phyloP scores from a whole-genome alignment of 192 early-diverging fungal species.

The Coemansia umbellata region DNA sequence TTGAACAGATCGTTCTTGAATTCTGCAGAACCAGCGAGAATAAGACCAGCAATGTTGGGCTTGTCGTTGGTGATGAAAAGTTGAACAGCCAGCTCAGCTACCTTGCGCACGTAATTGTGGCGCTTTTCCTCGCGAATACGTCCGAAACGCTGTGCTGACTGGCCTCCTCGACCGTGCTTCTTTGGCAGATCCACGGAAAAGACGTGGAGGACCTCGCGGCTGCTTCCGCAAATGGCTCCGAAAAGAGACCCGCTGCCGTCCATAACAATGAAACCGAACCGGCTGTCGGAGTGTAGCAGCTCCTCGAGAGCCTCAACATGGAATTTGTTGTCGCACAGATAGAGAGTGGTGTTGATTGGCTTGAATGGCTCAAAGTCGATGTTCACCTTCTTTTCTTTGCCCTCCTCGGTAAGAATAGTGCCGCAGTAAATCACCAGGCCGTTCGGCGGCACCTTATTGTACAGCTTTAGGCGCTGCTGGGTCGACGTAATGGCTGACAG shows the following conservation, averaged over 20 bases:
- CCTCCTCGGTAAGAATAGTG: slow-evolving; percentile 95
- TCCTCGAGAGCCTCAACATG: slow-evolving; percentile 91
- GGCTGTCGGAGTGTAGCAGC: slow-evolving; percentile 89
- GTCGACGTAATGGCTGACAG: slow-evolving; percentile 97
- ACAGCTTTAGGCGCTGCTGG: slow-evolving; percentile 93
- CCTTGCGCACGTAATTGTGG: slow-evolving; percentile 98
- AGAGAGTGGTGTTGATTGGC: slow-evolving; percentile 97
- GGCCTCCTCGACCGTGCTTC: slow-evolving; percentile 99
- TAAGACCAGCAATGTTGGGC: slow-evolving; percentile 61
- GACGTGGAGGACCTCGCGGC: slow-evolving; percentile 90
- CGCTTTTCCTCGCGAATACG: slow-evolving; percentile 99
- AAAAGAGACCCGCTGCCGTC: slow-evolving; percentile 97
- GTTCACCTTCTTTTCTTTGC: slow-evolving; percentile 99
- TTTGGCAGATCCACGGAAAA: slow-evolving; percentile 97
- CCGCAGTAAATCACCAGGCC: slow-evolving; percentile 95
- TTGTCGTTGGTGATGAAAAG: slow-evolving; percentile 94
- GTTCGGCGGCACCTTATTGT: slow-evolving; percentile 87
- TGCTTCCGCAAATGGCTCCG: slow-evolving; percentile 92
- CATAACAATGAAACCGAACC: slow-evolving; percentile 98
- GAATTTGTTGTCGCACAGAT: slow-evolving; percentile 99
- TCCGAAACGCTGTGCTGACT: slow-evolving; percentile 98
- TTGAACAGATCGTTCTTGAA: slow-evolving; percentile 96
- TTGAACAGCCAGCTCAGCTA: slow-evolving; percentile 94
- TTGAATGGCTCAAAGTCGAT: slow-evolving; percentile 99
- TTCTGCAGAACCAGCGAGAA: slow-evolving; percentile 98